phyloP scores from a whole-genome alignment of 2,329 filamentous ascomycete genomes.

The Cladosporium sp. region DNA sequence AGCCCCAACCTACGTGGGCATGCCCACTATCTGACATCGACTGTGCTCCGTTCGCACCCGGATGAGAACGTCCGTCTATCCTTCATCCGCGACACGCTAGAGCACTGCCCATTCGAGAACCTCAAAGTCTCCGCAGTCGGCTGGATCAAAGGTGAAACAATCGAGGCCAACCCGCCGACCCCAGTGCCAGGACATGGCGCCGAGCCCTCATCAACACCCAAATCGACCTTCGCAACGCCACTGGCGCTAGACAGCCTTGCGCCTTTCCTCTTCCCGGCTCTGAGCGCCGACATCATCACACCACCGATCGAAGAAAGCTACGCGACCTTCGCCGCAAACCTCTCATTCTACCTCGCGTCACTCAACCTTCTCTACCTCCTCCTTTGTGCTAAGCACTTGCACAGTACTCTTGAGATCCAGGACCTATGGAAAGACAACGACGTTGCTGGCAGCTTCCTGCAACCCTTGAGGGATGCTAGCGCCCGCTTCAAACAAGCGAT shows the following conservation, averaged over 20 bases:
- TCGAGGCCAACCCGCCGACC: slow-evolving; percentile 45
- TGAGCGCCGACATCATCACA: slow-evolving; percentile 44
- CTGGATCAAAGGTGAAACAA: slow-evolving; percentile 62
- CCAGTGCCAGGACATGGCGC: slow-evolving; percentile 23
- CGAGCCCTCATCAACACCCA: neutral
- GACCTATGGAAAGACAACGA: slow-evolving; percentile 43
- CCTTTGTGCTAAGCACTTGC: slow-evolving; percentile 50
- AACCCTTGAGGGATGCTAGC: slow-evolving; percentile 43
- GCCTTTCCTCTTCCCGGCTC: slow-evolving; percentile 54
- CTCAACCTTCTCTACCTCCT: slow-evolving; percentile 62
- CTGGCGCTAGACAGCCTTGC: slow-evolving; percentile 50
- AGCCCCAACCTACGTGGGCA: slow-evolving; percentile 50
- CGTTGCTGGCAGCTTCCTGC: slow-evolving; percentile 45
- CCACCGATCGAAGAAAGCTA: slow-evolving; percentile 41
- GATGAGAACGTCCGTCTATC: slow-evolving; percentile 53
- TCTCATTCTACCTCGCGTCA: slow-evolving; percentile 56
- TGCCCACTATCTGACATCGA: slow-evolving; percentile 51
- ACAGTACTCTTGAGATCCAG: slow-evolving; percentile 48
- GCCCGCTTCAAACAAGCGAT: slow-evolving; percentile 40
- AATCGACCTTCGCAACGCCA: slow-evolving; percentile 50
- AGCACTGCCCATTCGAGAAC: slow-evolving; percentile 55
- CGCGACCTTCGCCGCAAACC: slow-evolving; percentile 52
- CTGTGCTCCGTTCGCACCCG: slow-evolving; percentile 55
- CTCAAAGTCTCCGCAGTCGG: slow-evolving; percentile 59
- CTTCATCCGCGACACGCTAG: slow-evolving; percentile 56